phyloP scores from a whole-genome alignment of 176 grass and related monocot genomes.

The Musa beccarii region DNA sequence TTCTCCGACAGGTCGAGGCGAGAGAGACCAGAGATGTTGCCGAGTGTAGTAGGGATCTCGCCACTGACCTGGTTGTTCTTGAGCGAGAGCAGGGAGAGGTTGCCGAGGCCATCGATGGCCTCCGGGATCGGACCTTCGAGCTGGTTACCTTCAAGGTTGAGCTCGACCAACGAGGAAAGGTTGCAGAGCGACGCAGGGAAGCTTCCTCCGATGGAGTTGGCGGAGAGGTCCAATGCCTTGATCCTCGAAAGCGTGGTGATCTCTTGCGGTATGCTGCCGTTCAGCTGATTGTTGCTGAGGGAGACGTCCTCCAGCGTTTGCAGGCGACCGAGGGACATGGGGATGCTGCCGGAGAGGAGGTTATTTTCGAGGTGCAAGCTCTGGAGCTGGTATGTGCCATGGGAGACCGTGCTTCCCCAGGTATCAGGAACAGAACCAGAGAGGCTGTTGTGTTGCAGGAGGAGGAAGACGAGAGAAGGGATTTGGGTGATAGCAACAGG shows the following conservation, averaged over 20 bases:
- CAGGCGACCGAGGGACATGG: slow-evolving; percentile 45
- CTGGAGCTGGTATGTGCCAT: slow-evolving; percentile 20
- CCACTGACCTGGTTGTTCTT: slow-evolving; percentile 45
- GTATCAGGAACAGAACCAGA: slow-evolving; percentile 27
- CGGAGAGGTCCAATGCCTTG: slow-evolving; percentile 58
- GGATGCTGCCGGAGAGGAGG: slow-evolving; percentile 41
- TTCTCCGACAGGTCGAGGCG: slow-evolving; percentile 72
- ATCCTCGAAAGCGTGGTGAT: slow-evolving; percentile 50
- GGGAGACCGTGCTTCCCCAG: slow-evolving; percentile 17
- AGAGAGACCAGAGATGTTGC: slow-evolving; percentile 56
- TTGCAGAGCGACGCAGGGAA: slow-evolving; percentile 43
- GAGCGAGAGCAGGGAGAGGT: slow-evolving; percentile 50
- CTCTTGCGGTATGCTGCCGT: slow-evolving; percentile 59
- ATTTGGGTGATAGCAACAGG: slow-evolving; percentile 32
- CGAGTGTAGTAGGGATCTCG: slow-evolving; percentile 43
- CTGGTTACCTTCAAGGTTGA: slow-evolving; percentile 48
- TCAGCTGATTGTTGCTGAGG: slow-evolving; percentile 45
- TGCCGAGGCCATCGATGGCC: slow-evolving; percentile 45
- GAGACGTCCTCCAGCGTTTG: slow-evolving; percentile 40
- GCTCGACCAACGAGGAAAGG: slow-evolving; percentile 35
- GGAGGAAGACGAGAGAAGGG: slow-evolving; percentile 43
- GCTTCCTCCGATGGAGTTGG: slow-evolving; percentile 39
- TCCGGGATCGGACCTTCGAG: slow-evolving; percentile 42
- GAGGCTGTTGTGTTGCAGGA: slow-evolving; percentile 57
- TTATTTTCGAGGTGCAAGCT: slow-evolving; percentile 36